Evolutionary conservation across 2,329 filamentous ascomycete species (phyloP), one percentile per base, ranked within the genome.

Genomic region (Alternaria sp.): DNA sequence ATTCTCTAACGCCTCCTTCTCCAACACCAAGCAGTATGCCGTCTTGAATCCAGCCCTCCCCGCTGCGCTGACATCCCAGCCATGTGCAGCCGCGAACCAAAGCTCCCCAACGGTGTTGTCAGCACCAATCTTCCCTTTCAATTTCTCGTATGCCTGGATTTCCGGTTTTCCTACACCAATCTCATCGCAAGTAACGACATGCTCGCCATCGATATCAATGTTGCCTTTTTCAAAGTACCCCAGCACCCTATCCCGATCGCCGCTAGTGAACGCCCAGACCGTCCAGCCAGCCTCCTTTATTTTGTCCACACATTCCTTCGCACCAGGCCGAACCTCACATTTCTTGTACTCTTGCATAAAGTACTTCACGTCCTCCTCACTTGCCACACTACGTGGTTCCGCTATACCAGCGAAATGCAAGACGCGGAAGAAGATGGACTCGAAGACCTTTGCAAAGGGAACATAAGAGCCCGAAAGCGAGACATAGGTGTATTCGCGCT

Each of bases 81-180:
- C 83, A 72, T 87, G 85, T 23, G 84, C 85, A 1, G 85, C 85
- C 0, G 83, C 85, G 68, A 86, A 86, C 84, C 84, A 86, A 44
- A 79, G 79, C 59, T 72, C 60, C 41, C 81, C 68, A 2, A 63
- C 74, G 21, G 34, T 21, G 0, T 75, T 72, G 11, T n/a, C 44
- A 0, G 66, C 63, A 0, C 64, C 78, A 54, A 85, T 79, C 48
- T 68, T 72, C n/a, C 78, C 76, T 33, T 82, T 70, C 5, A 83
- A 68, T 1, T 78, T 75, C 59, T 71, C 66, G 63, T 86, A 86
- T 0, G 82, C 80, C 26, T 68, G 77, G 4, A 80, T 71, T 0
- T 79, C 80, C 0, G 85, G 85, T 70, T 86, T 86, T 1, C 80
- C 82, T 17, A 84, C 72, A 0, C 80, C 79, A 13, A 73, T 67